Conservation (phyloP, 2,329 filamentous ascomycete genomes). For the Microcyclospora tardicrescens region DNA sequence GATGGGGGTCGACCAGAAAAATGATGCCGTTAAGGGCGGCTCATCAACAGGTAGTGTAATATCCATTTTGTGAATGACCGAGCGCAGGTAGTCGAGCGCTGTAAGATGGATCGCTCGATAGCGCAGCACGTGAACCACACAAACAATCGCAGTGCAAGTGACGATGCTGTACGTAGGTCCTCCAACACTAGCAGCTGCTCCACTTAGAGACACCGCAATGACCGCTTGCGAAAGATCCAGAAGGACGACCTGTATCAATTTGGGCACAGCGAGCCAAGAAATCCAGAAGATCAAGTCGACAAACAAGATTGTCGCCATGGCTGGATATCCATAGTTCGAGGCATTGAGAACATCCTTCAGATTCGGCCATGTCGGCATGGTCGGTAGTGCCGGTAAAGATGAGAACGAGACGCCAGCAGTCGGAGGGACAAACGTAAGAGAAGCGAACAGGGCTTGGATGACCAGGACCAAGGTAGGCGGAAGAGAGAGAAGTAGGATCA, state of each 20-base stretch:
- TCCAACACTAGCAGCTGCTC: constrained; percentile 57
- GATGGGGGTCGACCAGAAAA: constrained; percentile 16
- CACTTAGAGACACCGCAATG: constrained; percentile 80
- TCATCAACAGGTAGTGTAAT: constrained; percentile 19
- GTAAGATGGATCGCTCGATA: constrained; percentile 37
- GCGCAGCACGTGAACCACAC: constrained; percentile 36
- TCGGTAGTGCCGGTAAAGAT: constrained; percentile 37
- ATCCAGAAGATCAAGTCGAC: constrained; percentile 76
- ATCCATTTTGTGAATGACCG: constrained; percentile 24
- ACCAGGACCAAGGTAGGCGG: constrained; percentile 77
- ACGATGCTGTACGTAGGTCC: constrained; percentile 60
- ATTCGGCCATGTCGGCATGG: constrained; percentile 30
- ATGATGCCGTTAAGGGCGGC: constrained; percentile 18
- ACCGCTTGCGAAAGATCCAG: constrained; percentile 86
- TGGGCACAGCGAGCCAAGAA: constrained; percentile 72
- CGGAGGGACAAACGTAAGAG: constrained; percentile 81
- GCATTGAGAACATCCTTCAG: constrained; percentile 87
- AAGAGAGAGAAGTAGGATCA: constrained; percentile 88
- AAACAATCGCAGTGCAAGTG: constrained; percentile 57
- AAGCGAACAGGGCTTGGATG: constrained; percentile 85
- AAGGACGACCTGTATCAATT: constrained; percentile 73
- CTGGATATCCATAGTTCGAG: constrained; percentile 65
- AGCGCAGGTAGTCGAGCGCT: constrained; percentile 25
- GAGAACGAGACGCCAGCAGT: constrained; percentile 51
- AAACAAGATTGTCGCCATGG: constrained; percentile 68